phyloP scores from a whole-genome alignment of 192 early-diverging fungal species.

The Coemansia sp. region DNA sequence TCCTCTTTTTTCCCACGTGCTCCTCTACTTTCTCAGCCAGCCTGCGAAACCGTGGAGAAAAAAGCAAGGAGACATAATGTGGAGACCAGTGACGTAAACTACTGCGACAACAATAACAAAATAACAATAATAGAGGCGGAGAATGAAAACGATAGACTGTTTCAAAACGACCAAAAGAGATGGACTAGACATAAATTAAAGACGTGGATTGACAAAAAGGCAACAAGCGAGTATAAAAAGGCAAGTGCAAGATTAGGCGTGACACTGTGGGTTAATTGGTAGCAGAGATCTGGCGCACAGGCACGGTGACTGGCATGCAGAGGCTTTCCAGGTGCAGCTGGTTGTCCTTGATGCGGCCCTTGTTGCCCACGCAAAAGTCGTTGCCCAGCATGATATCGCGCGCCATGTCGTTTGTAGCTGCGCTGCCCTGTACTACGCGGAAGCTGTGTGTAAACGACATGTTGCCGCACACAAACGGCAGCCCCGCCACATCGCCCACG shows the following conservation, averaged over 20 bases:
- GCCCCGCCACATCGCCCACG: constrained; percentile 27
- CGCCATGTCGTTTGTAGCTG: constrained; percentile 27
- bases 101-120: too few species aligned
- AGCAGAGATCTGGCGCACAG: constrained; percentile 38
- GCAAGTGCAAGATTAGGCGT: not conserved
- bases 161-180: too few species aligned
- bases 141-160: too few species aligned
- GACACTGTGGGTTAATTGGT: too few species aligned
- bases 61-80: too few species aligned
- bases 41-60: too few species aligned
- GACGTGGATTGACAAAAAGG: too few species aligned
- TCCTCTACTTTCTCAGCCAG: too few species aligned
- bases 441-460: constrained; percentile 47
- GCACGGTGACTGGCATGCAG: constrained; percentile 40
- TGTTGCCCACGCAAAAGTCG: constrained; percentile 48
- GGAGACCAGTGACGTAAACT: too few species aligned
- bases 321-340: constrained; percentile 41
- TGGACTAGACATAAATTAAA: too few species aligned
- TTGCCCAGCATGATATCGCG: constrained; percentile 44
- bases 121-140: too few species aligned
- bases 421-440: constrained; percentile 31
- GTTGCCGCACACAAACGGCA: constrained; percentile 51
- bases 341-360: constrained; percentile 48
- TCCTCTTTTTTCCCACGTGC: too few species aligned
- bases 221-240: not conserved